Conservation (phyloP, 2,329 filamentous ascomycete genomes). For the Sporothrix sp. region DNA sequence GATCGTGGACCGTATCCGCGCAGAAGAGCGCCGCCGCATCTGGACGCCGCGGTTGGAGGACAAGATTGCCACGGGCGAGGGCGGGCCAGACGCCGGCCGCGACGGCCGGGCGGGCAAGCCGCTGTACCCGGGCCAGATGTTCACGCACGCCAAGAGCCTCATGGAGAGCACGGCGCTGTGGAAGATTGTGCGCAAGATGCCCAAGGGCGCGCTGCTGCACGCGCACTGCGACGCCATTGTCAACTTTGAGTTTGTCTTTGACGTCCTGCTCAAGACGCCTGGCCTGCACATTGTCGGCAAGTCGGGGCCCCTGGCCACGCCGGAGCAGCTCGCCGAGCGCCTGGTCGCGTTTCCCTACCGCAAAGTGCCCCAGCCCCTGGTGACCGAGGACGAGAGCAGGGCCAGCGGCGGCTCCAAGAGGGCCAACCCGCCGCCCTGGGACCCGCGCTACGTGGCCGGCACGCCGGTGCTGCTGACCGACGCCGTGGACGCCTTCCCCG, state of each 20-base stretch:
- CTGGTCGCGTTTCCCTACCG: conserved; percentile 46
- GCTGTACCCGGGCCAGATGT: conserved; percentile 88
- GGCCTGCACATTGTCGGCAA: conserved; percentile 61
- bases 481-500: conserved; percentile 66
- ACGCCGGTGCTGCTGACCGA: conserved; percentile 47
- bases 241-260: conserved; percentile 70
- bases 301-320: conserved; percentile 45
- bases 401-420: conserved; percentile 20
- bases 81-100: conserved; percentile 32
- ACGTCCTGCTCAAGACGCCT: conserved; percentile 57
- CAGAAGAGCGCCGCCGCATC: conserved; percentile 62
- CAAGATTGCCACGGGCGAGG: conserved; percentile 49
- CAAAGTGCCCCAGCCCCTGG: conserved; percentile 33
- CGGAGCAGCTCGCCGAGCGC: conserved; percentile 43
- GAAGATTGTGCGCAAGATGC: conserved; percentile 76
- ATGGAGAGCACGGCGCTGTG: conserved; percentile 81
- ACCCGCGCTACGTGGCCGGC: conserved; percentile 47
- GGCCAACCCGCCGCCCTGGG: conserved; percentile 44
- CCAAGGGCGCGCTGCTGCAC: conserved; percentile 79
- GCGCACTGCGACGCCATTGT: conserved; percentile 89
- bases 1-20: conserved; percentile 71
- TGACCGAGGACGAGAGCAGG: conserved; percentile 11
- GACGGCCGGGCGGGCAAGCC: conserved; percentile 12
- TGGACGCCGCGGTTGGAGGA: conserved; percentile 72
- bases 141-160: conserved; percentile 70